Evolutionary conservation across 2,329 filamentous ascomycete species (phyloP).

Genomic region (Microdochium bolleyi): DNA sequence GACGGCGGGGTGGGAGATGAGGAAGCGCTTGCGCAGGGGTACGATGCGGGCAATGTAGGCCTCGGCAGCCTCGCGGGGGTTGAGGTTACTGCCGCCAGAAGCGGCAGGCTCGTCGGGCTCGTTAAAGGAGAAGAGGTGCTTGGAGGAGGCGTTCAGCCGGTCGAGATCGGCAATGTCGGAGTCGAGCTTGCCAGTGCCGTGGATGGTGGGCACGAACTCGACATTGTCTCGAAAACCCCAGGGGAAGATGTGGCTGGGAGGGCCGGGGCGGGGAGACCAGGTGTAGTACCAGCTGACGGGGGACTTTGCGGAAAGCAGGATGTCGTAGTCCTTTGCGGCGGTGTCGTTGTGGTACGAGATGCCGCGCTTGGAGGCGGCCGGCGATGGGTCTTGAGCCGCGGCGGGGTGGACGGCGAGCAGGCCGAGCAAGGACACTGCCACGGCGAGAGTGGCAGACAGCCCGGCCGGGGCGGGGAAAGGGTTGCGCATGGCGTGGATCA

Average conservation of each 20-base stretch:
- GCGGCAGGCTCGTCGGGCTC: conserved; percentile 30
- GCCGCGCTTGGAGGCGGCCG: conserved; percentile 15
- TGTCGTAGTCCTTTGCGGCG: conserved; percentile 19
- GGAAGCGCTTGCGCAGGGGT: conserved; percentile 25
- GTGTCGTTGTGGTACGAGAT: conserved; percentile 14
- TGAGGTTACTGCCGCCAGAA: conserved; percentile 28
- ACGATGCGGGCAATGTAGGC: conserved; percentile 27
- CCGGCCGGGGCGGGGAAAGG: too few species aligned
- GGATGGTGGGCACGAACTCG: conserved; percentile 28
- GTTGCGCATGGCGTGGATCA: too few species aligned
- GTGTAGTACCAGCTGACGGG: conserved; percentile 34
- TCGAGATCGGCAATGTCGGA: conserved; percentile 16
- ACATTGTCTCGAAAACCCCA: conserved; percentile 14
- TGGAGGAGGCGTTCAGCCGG: conserved; percentile 22
- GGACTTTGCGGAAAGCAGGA: conserved; percentile 26
- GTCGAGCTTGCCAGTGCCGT: conserved; percentile 23
- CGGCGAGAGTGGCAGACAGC: too few species aligned
- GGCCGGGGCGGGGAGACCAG: conserved; percentile 25
- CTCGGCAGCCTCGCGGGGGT: conserved; percentile 26
- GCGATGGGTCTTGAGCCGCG: background rate
- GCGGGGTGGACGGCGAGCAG: too few species aligned
- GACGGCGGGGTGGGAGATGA: conserved; percentile 30
- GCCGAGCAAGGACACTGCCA: too few species aligned
- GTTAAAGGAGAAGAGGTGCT: conserved; percentile 30
- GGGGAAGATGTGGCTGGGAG: conserved; percentile 10